Evolutionary conservation across 139 green algal species (phyloP).

Genomic region (Axilococcus clingmanii): DNA sequence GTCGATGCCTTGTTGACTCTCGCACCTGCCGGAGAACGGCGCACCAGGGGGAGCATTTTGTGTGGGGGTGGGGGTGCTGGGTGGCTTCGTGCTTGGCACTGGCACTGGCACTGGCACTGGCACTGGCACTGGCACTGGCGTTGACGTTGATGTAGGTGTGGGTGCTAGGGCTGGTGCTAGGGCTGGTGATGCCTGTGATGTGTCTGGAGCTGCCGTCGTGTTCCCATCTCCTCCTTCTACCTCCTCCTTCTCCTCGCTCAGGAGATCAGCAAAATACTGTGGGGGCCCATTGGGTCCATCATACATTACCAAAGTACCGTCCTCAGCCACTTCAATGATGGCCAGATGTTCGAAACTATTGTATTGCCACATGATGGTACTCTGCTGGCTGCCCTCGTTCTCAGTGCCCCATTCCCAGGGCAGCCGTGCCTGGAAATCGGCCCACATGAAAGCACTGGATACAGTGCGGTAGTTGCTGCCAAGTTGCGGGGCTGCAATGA

Average conservation of each 20-base stretch:
- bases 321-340: too few species aligned
- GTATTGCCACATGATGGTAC: not conserved
- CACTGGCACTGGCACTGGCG: not conserved
- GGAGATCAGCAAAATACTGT: too few species aligned
- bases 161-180: not conserved
- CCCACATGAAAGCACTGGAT: constrained; percentile 4
- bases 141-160: not conserved
- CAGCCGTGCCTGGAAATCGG: constrained; percentile 4
- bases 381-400: not conserved
- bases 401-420: constrained; percentile 6
- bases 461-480: constrained; percentile 4
- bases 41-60: not conserved
- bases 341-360: too few species aligned
- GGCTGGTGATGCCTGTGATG: constrained; percentile 1
- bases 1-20: constrained; percentile 1
- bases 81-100: not conserved
- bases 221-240: too few species aligned
- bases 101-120: not conserved
- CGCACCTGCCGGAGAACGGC: not conserved
- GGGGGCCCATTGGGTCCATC: not conserved
- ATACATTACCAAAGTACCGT: not conserved
- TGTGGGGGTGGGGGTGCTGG: not conserved
- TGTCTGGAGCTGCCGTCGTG: not conserved
- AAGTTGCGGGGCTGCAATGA: not conserved
- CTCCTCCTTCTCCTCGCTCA: too few species aligned